Base-by-base conservation (phyloP, 2,329 filamentous ascomycete genomes). In the Onygena corvina region DNA sequence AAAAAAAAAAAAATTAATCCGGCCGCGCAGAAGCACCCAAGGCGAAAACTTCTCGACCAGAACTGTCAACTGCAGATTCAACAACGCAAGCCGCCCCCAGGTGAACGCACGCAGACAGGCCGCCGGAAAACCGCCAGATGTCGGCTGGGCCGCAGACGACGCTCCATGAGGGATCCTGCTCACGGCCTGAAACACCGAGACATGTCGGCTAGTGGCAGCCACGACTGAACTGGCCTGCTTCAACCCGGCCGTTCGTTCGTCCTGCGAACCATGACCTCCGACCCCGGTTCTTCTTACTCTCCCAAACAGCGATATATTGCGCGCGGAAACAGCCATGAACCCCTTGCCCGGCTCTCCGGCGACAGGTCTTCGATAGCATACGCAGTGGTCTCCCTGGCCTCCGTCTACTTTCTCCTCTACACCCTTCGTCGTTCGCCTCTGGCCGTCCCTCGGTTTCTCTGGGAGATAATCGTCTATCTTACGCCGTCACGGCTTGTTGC, bases 401-500 rank as follows among this genome's bases (percentile, higher is more conserved):
- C 64, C 9, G 46, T 60, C 27, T 62, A 64, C 29, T 52, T 61
- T 8, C 30, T 64, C 3, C 50, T 68, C 3, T 55, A 58, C 14
- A 59, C 65, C 48, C 56, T 66, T 20, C 56, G 61, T 18, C 47
- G 61, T 11, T 61, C 61, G 4, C 46, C 48, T 3, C 54, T 60
- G 25, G 59, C 60, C 6, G 46, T 67, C 44, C 57, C 61, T 33
- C 61, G 53, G n/a, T 42, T 59, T 23, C 33, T 63, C 46, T 71
- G 69, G 66, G 63, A 66, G 55, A 50, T 64, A 6, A 29, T 67
- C 18, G 60, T 71, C 49, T 67, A 65, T 49, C 29, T 67, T 14
- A 64, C 61, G 2, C 69, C 69, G 6, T 64, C 65, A 9, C 60
- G 60, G 46, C 57, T 71, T 46, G 59, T 71, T 47, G 60, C 64